Conservation (phyloP, 2,329 filamentous ascomycete genomes). For the Fusarium sp. region DNA sequence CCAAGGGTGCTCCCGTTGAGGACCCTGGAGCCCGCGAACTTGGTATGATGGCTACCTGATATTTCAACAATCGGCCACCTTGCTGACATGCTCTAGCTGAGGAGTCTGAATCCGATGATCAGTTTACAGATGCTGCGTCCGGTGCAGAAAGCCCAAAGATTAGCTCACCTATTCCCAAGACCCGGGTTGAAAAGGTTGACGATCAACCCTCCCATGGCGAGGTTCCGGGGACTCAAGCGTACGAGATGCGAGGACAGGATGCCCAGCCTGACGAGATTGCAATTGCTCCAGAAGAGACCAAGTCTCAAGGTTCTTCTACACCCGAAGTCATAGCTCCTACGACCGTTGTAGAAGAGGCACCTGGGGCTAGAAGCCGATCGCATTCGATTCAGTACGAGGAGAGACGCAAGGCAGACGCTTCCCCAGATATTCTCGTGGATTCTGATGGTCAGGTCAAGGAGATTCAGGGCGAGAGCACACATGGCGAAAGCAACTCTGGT, state of each 20-base stretch:
- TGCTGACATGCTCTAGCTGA: constrained; percentile 58
- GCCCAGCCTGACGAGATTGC: constrained; percentile 74
- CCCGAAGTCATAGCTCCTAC: constrained; percentile 58
- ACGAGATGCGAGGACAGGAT: constrained; percentile 69
- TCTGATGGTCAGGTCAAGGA: constrained; percentile 60
- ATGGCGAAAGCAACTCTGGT: constrained; percentile 47
- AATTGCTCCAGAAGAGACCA: constrained; percentile 55
- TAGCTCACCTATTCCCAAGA: constrained; percentile 70
- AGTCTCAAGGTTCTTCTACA: constrained; percentile 43
- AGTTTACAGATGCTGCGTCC: constrained; percentile 78
- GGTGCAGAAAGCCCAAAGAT: constrained; percentile 60
- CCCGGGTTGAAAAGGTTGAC: constrained; percentile 72
- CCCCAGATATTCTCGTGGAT: constrained; percentile 67
- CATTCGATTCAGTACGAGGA: constrained; percentile 62
- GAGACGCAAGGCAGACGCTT: constrained; percentile 66
- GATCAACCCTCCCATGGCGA: constrained; percentile 69
- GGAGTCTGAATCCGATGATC: constrained; percentile 76
- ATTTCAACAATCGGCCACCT: constrained; percentile 1
- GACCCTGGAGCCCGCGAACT: constrained; percentile 74
- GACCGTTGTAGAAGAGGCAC: constrained; percentile 69
- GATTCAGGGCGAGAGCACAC: constrained; percentile 46
- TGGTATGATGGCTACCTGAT: constrained; percentile 57
- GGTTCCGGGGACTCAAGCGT: constrained; percentile 73
- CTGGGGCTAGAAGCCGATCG: constrained; percentile 58
- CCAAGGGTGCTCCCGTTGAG: constrained; percentile 54